Evolutionary conservation across 768 basidiomycete genomes (phyloP).

Genomic region (Pholiota conissans): DNA sequence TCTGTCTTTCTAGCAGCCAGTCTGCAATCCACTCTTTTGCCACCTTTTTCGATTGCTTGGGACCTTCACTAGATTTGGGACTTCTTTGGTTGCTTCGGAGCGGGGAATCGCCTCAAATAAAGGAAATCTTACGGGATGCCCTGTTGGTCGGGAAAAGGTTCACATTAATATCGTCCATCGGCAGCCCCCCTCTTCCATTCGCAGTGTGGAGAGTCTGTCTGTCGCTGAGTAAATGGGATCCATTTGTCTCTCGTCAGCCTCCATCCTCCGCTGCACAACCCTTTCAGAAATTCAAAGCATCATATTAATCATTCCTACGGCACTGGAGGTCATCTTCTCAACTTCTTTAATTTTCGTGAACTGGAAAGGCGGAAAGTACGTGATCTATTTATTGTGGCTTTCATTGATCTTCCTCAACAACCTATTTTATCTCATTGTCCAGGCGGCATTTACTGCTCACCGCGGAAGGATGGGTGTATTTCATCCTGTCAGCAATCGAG

Average conservation of each 20-base stretch:
- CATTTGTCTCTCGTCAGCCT: slow-evolving; percentile 67
- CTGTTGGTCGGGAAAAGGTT: slow-evolving; percentile 8
- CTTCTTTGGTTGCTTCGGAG: neutral
- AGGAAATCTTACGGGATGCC: slow-evolving; percentile 12
- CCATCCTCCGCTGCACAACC: slow-evolving; percentile 70
- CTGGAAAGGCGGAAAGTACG: slow-evolving; percentile 49
- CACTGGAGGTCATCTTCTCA: slow-evolving; percentile 61
- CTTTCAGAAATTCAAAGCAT: slow-evolving; percentile 46
- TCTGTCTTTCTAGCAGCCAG: slow-evolving; percentile 24
- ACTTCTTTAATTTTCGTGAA: slow-evolving; percentile 50
- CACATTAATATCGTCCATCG: slow-evolving; percentile 8
- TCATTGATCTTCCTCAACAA: neutral
- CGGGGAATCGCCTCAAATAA: neutral
- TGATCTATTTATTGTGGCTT: slow-evolving; percentile 11
- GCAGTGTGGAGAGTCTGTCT: slow-evolving; percentile 1
- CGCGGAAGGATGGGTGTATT: slow-evolving; percentile 62
- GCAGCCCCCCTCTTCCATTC: slow-evolving; percentile 5
- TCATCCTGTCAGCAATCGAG: slow-evolving; percentile 59
- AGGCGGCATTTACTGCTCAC: slow-evolving; percentile 61
- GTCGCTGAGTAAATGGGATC: slow-evolving; percentile 42
- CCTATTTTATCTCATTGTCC: neutral
- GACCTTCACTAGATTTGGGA: neutral
- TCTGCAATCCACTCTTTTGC: slow-evolving; percentile 32
- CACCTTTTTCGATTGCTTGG: neutral
- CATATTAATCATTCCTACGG: slow-evolving; percentile 61